Evolutionary conservation across 2,329 filamentous ascomycete species (phyloP), one percentile per base, ranked within the genome.

Genomic region (Neofusicoccum ribis): DNA sequence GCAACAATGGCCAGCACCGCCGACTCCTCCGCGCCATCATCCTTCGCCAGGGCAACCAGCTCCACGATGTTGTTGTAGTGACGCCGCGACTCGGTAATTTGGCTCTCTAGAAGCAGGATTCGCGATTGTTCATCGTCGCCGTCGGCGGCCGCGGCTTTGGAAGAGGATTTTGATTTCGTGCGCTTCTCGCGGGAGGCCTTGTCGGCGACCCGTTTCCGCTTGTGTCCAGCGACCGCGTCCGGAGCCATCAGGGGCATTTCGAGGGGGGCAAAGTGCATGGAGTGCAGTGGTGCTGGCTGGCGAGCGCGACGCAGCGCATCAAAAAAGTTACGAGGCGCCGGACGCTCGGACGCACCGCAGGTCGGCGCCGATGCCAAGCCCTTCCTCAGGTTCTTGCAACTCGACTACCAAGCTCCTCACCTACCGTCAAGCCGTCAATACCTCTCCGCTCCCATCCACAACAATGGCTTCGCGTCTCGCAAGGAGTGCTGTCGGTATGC

Each of bases 401-500:
- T 43, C 41, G 8, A 64, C 43, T 49, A 41, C 63, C 65, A 62
- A 69, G 67, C 69, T 70, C 68, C 69, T 69, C 69, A 68, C 69
- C 68, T 70, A 72, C 70, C 70, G 70, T 70, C 69, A 71, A 71
- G 63, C 51, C 62, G 70, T 72, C 70, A 70, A 71, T 68, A 71
- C 70, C 73, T 78, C 74, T 71, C 73, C 74, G 72, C 74, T 74
- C 75, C 70, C 75, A 78, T 78, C 76, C 68, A 56, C 86, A 81
- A 91, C 85, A 91, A 98, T 98, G 94, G 94, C 94, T 87, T 97
- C 92, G 83, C 92, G 93, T 87, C 88, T 98, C 85, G 92, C 90
- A 88, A 93, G 91, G 88, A 93, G 89, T 87, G 92, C 93, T 84
- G 85, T 94, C 84, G 91, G 94, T 98, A 89, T 82, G 92, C 89